Evolutionary conservation across 2,329 filamentous ascomycete species (phyloP), one percentile per base, ranked within the genome.

Genomic region (Neonectria sp.): DNA sequence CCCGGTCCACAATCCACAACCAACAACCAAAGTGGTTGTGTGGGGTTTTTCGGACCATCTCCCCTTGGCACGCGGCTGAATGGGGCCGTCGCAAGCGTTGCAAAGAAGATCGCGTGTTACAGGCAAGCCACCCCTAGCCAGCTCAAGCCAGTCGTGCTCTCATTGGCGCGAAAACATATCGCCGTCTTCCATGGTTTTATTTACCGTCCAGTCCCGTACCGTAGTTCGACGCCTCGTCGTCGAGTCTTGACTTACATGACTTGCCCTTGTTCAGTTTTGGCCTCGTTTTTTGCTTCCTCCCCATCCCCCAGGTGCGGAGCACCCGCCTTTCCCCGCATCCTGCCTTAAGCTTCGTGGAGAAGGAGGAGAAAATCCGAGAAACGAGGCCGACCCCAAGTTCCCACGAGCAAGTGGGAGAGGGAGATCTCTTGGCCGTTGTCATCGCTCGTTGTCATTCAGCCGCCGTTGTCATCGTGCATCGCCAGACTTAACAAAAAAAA

Each of bases 291-390:
- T 25, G 21, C 21, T 21, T 21, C 21, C 21, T 27, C 21, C 29
- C 13, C 31, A 51, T 49, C 40, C 61, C 31, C 29, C 55, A 35
- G 57, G 45, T 60, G 57, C 57, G 57, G 58, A 60, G 63, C 48
- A 51, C 45, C 29, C 57, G 15, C 59, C 45, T 57, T 65, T 65
- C 63, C 63, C 63, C 63, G 63, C 63, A 65, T 53, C 57, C 57
- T 40, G 33, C 13, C 12, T 43, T 57, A 56, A 43, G 45, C 52
- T 61, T 65, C 63, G 63, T 61, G 63, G 63, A 65, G 63, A 65
- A 43, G 31, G 48, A 25, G 24, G 46, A 49, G 45, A 48, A 24
- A 48, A 48, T 27, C 24, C 25, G 21, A 6, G 45, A 51, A 52
- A 51, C 51, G 49, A 56, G 37, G 37, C 37, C 51, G 35, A 52